Base-by-base conservation (phyloP, 306 rosid genomes). In the Trifolium pratense region DNA sequence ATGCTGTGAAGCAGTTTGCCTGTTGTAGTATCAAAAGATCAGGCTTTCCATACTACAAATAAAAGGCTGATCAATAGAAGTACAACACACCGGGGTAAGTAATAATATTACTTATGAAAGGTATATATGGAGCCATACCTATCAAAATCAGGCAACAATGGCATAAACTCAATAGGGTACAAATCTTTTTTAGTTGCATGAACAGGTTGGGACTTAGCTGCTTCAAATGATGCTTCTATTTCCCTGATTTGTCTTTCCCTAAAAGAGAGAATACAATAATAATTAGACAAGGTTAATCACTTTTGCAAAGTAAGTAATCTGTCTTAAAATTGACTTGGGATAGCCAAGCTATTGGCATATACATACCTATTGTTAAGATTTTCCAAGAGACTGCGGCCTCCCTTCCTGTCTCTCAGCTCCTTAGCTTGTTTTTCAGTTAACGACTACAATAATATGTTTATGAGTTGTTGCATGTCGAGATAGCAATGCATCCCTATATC, bases 161-260 rank as follows among this genome's bases (percentile, higher is more conserved):
- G 99, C 79, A 94, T 81, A 83, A 88, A 84, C 90, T 94, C 99
- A 46, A 87, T 90, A 87, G 97, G 96, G 78, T 91, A 87, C 85
- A 94, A 87, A 67, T 81, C 82, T 78, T 94, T 91, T 78, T 94
- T 90, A 25, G 92, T 83, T 21, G 99, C 96, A 83, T 94, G 99
- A 82, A 94, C 84, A 78, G 97, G 97, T 20, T 43, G 88, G 43
- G 89, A 87, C 87, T 94, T 94, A 78, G 96, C 90, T 70, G 99
- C 99, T 84, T 86, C 93, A 88, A 94, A 94, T n/a, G 97, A 94
- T 20, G 99, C 96, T 84, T 91, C 96, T 14, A 94, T 91, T 39
- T 91, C 97, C 90, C 89, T 94, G 52, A 94, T 94, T 82, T 91
- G 95, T 76, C 97, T 86, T 75, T 90, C 99, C 89, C 99, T 94